Base-by-base conservation (phyloP, 306 rosid species). In the Sphenostylis stenocarpa region DNA sequence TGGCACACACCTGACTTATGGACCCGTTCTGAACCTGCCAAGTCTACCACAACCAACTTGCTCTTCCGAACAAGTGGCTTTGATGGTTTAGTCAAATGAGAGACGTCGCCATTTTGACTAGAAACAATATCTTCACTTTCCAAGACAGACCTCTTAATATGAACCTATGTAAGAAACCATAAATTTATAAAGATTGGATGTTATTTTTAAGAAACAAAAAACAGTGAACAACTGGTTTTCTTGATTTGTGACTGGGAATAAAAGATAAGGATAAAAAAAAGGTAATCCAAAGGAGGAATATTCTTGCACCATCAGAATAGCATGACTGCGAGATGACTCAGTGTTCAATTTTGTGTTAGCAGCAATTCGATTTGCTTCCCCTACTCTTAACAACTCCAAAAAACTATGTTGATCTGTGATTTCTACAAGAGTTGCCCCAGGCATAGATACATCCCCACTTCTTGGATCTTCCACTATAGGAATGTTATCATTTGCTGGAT, bases 1-100 rank as follows among this genome's bases (percentile, higher is more conserved):
- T 78, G 73, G 52, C 76, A 74, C 67, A 39, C 78, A 94, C 98
- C 98, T 90, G 98, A 94, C 84, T 94, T 94, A 44, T 92, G 93
- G 75, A 92, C 81, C 60, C 98, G 97, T 92, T 94, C 98, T 12
- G 98, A 94, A 78, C 98, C 98, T 36, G 98, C 98, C 82, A 94
- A 87, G 90, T 94, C 98, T 79, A 94, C 98, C 80, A 92, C 88
- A 73, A 94, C 95, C 57, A 94, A 87, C 89, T 94, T 94, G 88
- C 97, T 94, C 84, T 88, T 94, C 72, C 96, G 90, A 65, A 94
- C 83, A 80, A 94, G 84, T 78, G 98, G 96, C 78, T 81, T 89
- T 65, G 85, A 89, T 69, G 92, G 90, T 85, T 91, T 91, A 58
- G 80, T 87, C 82, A 90, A 84, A 78, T 85, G 93, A 61, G 97